These are phyloP conservation scores for Bothriochloa decipiens DNA, from an alignment of 176 grass and related monocot genomes.

Conservation along the genomic window DNA sequence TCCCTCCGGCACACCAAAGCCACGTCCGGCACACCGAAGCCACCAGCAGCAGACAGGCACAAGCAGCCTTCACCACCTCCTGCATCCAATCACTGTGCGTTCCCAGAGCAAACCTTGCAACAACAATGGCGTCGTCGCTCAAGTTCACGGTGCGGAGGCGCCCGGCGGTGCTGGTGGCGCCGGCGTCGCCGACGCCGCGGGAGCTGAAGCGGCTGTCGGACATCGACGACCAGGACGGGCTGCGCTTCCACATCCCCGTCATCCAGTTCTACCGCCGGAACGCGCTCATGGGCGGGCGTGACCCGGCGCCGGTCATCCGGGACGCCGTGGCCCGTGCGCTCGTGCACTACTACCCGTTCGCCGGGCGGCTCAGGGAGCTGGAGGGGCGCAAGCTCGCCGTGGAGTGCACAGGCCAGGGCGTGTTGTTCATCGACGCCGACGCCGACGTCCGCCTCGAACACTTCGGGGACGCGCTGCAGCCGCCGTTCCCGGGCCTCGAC, in stretches of 20 bases:
- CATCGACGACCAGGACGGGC: constrained; percentile 89
- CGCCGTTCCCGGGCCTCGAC: constrained; percentile 70
- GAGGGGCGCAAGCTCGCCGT: constrained; percentile 70
- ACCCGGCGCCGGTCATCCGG: constrained; percentile 66
- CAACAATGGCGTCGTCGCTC: constrained; percentile 22
- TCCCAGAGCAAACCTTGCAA: neutral
- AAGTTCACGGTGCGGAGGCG: constrained; percentile 58
- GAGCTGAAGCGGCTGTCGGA: constrained; percentile 84
- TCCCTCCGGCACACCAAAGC: constrained; percentile 3
- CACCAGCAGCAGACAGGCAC: neutral
- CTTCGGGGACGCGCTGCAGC: constrained; percentile 70
- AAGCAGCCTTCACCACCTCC: no score
- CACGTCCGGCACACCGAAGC: neutral
- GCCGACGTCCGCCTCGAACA: constrained; percentile 68
- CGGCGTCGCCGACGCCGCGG: constrained; percentile 52
- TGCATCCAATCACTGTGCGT: neutral
- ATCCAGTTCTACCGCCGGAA: constrained; percentile 78
- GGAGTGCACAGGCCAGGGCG: constrained; percentile 84
- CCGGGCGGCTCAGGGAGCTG: constrained; percentile 68
- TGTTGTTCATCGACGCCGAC: constrained; percentile 80
- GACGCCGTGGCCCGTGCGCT: constrained; percentile 70
- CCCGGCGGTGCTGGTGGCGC: constrained; percentile 60
- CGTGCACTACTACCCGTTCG: constrained; percentile 84
- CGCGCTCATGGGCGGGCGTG: constrained; percentile 33
- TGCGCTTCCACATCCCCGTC: constrained; percentile 81